Evolutionary conservation across 2,329 filamentous ascomycete genomes (phyloP), one percentile per base, ranked within the genome.

Genomic region (Tolypocladium ovalisporum): DNA sequence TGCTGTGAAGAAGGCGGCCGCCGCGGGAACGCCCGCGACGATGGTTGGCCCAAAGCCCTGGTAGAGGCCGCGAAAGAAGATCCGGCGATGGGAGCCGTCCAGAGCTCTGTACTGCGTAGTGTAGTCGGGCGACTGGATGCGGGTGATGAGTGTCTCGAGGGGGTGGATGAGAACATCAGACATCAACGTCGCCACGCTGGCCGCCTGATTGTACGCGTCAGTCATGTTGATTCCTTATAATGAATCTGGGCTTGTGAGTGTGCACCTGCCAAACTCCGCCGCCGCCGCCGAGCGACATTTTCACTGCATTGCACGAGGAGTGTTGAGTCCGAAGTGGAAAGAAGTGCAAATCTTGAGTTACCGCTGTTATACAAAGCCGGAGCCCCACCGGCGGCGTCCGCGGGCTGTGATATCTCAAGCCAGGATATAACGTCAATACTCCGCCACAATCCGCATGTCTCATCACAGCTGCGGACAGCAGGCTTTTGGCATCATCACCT

Each of bases 21-120:
- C 58, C 13, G 61, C 53, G 2, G 62, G 61, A 22, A 62, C 54
- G 5, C 61, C 60, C 1, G 58, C 56, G 17, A 63, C 29, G 17
- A 63, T 44, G 1, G 62, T 62, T 7, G 62, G 61, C 9, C 62
- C 62, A 35, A 63, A 62, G 27, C 62, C 62, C 55, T 63, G 62
- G 22, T 62, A 63, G 13, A 63, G 52, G 32, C 62, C 62, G 3
- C 27, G 54, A 35, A 62, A 62, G 13, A 63, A 58, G 12, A 47
- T 52, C 19, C 54, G 58, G 27, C 56, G 55, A 17, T 62, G 53
- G 0, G 53, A 51, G 37, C 62, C 61, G 13, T 57, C 57, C 34
- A 32, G 36, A 37, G 55, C 55, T 29, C 52, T 61, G 44, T 63
- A 63, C 9, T 57, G 58, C 17, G 62, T 58, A 13, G 57, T 55